A percentile compares a stretch with the other conserved stretches of the same genome.
These are phyloP conservation scores for Fraxinus baroniana DNA, from an alignment of 305 asterid genomes.

Conservation along the genomic window DNA sequence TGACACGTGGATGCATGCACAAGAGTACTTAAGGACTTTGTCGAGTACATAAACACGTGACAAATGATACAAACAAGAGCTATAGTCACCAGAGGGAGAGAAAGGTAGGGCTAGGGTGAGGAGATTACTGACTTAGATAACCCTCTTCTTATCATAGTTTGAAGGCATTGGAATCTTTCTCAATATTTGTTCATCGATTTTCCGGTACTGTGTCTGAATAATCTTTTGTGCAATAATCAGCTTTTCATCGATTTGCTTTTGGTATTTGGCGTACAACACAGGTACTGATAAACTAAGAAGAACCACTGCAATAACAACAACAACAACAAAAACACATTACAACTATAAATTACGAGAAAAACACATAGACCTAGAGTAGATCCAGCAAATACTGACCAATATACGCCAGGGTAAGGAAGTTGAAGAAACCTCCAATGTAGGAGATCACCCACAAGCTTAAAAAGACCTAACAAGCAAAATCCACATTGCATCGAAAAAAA, in stretches of 20 bases:
- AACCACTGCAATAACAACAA: constrained; percentile 45
- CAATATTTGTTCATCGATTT: constrained; percentile 46
- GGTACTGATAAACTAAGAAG: constrained; percentile 75
- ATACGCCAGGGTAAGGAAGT: constrained; percentile 72
- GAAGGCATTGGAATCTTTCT: constrained; percentile 45
- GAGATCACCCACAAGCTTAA: constrained; percentile 58
- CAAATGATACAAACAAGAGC: not conserved
- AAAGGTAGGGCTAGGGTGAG: not conserved
- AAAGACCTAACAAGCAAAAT: constrained; percentile 56
- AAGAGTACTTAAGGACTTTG: not conserved
- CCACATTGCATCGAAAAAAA: constrained; percentile 1
- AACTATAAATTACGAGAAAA: not conserved
- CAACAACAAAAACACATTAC: constrained; percentile 5
- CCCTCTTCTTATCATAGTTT: constrained; percentile 65
- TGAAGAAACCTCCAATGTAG: constrained; percentile 70
- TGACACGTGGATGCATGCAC: not conserved
- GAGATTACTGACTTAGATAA: too few species aligned
- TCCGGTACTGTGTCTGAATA: constrained; percentile 42
- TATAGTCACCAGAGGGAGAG: not conserved
- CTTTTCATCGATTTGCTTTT: constrained; percentile 57
- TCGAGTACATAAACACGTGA: not conserved
- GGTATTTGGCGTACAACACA: constrained; percentile 63
- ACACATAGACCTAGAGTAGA: constrained; percentile 3
- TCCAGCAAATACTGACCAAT: constrained; percentile 47
- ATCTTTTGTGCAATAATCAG: constrained; percentile 43